Evolutionary conservation across 345 rosid species (phyloP).

Genomic region (Rhodomyrtus tomentosa): DNA sequence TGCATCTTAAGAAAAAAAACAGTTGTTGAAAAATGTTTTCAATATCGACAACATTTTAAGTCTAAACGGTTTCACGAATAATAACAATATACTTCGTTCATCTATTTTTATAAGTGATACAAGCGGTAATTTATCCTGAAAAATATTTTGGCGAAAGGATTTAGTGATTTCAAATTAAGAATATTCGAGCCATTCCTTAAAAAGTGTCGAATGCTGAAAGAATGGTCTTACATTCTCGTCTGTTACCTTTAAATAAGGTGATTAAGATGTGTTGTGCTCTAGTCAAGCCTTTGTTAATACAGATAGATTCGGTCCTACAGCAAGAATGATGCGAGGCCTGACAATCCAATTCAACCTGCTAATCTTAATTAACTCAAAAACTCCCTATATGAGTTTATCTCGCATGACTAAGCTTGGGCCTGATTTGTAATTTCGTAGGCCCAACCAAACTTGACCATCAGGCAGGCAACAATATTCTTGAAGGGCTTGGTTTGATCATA

Average conservation of each 20-base stretch:
- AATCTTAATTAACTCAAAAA: background rate
- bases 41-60: background rate
- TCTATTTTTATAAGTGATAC: too few species aligned
- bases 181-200: background rate
- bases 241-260: background rate
- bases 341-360: background rate
- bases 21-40: fast-evolving
- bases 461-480: background rate
- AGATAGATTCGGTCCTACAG: background rate
- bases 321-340: background rate
- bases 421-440: background rate
- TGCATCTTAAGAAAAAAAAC: fast-evolving
- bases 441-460: background rate
- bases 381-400: background rate
- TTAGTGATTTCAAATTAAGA: background rate
- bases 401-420: background rate
- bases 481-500: background rate
- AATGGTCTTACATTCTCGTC: background rate
- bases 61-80: background rate
- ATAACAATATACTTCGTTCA: too few species aligned
- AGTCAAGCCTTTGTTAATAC: background rate
- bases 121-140: background rate
- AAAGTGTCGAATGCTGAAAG: background rate
- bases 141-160: background rate
- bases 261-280: background rate